These are phyloP conservation scores for Scleroderma citrinum DNA, from an alignment of 768 basidiomycete species.

Conservation along the genomic window DNA sequence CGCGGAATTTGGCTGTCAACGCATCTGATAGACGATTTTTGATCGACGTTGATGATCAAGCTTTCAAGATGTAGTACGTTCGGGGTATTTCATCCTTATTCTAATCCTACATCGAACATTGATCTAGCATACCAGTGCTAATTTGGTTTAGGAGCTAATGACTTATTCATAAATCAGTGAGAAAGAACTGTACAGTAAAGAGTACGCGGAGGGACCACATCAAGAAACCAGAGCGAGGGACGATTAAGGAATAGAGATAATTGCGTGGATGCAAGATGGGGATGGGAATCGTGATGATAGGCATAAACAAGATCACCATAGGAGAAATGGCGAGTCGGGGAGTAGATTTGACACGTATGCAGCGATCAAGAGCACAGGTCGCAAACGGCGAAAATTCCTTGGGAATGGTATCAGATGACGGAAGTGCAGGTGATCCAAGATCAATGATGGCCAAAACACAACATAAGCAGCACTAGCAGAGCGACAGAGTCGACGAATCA, in stretches of 20 bases:
- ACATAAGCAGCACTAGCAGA: conserved; percentile 10
- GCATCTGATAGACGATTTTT: too few species aligned
- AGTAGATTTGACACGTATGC: neutral
- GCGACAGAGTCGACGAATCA: conserved; percentile 7
- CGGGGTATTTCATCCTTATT: neutral
- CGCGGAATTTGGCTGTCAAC: too few species aligned
- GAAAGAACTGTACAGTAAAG: neutral
- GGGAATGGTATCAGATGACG: neutral
- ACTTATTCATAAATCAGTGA: conserved; percentile 2
- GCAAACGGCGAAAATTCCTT: neutral
- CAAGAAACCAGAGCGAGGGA: too few species aligned
- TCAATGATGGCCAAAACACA: conserved; percentile 5
- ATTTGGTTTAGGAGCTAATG: neutral
- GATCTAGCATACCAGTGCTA: conserved; percentile 4
- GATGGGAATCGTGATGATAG: neutral
- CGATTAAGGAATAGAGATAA: neutral
- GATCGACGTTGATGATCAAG: too few species aligned
- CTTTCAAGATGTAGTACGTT: too few species aligned
- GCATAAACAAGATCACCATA: neutral
- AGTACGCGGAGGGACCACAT: neutral
- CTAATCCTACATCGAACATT: neutral
- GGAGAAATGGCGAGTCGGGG: too few species aligned
- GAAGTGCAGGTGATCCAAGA: conserved; percentile 4
- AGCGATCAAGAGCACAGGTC: neutral
- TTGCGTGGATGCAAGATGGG: neutral